These are phyloP conservation scores for Phialocephala subalpina DNA, from an alignment of 2,329 filamentous ascomycete genomes.

Conservation along the genomic window DNA sequence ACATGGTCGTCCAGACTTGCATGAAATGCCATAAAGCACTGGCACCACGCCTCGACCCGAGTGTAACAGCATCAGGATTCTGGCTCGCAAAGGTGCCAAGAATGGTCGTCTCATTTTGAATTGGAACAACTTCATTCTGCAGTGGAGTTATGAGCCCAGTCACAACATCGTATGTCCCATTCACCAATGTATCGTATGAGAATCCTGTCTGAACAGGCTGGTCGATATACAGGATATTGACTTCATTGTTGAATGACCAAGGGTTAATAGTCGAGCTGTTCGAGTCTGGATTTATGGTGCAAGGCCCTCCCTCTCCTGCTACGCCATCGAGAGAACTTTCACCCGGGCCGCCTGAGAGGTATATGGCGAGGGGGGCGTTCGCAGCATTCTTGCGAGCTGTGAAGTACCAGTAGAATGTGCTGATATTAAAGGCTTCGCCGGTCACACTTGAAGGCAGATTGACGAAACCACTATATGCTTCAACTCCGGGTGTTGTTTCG, in stretches of 20 bases:
- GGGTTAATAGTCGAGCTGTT: slow-evolving; percentile 55
- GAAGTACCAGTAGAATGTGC: slow-evolving; percentile 51
- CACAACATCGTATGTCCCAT: slow-evolving; percentile 1
- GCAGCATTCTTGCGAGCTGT: slow-evolving; percentile 52
- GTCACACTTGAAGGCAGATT: slow-evolving; percentile 26
- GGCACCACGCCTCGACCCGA: background rate
- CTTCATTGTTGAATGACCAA: slow-evolving; percentile 68
- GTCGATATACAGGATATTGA: slow-evolving; percentile 59
- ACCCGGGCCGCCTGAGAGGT: slow-evolving; percentile 71
- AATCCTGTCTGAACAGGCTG: slow-evolving; percentile 74
- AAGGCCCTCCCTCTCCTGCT: slow-evolving; percentile 59
- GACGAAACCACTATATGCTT: slow-evolving; percentile 32
- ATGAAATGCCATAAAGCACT: background rate
- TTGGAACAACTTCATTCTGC: background rate
- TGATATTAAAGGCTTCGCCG: slow-evolving; percentile 24
- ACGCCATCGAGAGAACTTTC: slow-evolving; percentile 66
- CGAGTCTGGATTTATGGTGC: slow-evolving; percentile 45
- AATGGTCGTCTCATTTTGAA: background rate
- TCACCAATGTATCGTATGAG: slow-evolving; percentile 48
- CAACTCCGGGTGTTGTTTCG: slow-evolving; percentile 34
- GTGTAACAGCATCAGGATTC: background rate
- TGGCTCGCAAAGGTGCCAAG: slow-evolving; percentile 12
- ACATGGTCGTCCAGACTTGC: background rate
- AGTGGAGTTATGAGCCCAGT: background rate
- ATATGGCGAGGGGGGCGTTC: slow-evolving; percentile 61